A percentile compares a stretch with the other conserved stretches of the same genome.
phyloP scores from a whole-genome alignment of 768 basidiomycete species.

The Podaxis carcinomalis region DNA sequence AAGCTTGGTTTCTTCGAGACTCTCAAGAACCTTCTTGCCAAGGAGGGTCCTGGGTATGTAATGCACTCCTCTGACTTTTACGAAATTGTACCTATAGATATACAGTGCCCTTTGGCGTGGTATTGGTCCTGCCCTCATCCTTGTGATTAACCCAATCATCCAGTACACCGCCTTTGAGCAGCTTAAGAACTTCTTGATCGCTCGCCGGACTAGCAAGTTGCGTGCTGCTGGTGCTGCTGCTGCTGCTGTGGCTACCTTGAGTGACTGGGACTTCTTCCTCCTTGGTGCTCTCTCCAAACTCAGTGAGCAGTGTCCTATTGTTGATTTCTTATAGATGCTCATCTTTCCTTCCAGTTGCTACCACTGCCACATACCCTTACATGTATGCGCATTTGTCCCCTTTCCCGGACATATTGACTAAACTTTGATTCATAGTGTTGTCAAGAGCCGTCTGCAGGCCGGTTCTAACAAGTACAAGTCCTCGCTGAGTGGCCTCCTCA shows the following conservation, averaged over 20 bases:
- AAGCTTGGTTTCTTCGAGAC: constrained; percentile 66
- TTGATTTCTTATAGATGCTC: background rate
- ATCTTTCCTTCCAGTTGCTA: constrained; percentile 34
- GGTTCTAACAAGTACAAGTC: constrained; percentile 76
- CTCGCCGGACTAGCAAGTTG: constrained; percentile 51
- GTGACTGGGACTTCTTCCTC: constrained; percentile 89
- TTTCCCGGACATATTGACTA: background rate
- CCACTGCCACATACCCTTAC: constrained; percentile 45
- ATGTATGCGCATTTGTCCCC: constrained; percentile 29
- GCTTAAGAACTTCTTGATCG: constrained; percentile 79
- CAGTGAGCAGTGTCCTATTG: constrained; percentile 36
- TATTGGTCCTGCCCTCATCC: constrained; percentile 86
- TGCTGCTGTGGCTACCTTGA: constrained; percentile 48
- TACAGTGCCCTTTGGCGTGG: constrained; percentile 85
- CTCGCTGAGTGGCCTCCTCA: constrained; percentile 68
- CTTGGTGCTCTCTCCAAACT: constrained; percentile 95
- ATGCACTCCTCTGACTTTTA: background rate
- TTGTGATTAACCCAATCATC: constrained; percentile 93
- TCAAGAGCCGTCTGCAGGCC: constrained; percentile 78
- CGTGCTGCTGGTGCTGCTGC: constrained; percentile 38
- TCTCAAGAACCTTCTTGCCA: constrained; percentile 61
- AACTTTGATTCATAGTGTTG: constrained; percentile 37
- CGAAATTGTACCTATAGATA: constrained; percentile 1
- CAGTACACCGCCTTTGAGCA: constrained; percentile 96
- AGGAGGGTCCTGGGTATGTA: constrained; percentile 56